Base-by-base conservation (phyloP, 371 early-diverging fungal species). In the Mucor racemosus region DNA sequence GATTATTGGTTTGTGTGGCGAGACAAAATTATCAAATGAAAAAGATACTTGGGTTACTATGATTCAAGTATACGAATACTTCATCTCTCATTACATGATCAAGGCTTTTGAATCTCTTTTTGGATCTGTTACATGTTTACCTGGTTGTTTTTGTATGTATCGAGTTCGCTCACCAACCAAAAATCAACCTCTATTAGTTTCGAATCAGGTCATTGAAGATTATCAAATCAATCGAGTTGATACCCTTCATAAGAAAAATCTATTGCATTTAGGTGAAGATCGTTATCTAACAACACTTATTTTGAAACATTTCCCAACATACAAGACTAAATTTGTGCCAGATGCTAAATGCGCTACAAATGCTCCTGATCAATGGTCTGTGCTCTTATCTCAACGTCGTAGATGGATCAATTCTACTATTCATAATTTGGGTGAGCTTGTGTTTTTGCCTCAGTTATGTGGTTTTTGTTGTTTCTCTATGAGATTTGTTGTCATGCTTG, bases 351-450 rank as follows among this genome's bases (percentile, higher is more conserved):
- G 99, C 77, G 88, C 89, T 64, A 99, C 99, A 17, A 90, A 89
- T 62, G 99, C 97, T 1, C 99, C 99, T 0, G 98, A 97, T 64
- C 87, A 85, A 67, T 99, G 97, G 90, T 81, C 86, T 36, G 93
- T 99, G 3, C 84, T 99, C 50, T 73, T 99, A 21, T 99, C 99
- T 3, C 99, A 99, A 75, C 90, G 99, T 66, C 92, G 99, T 73
- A 87, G 99, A 55, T 99, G 99, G 99, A 99, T 99, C 70, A 99
- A 99, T 76, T 97, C 97, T 8, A 99, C 99, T 0, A 91, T 99
- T 38, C 96, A 96, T 79, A 99, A 99, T 72, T 76, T 98, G 56
- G 92, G 95, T 68, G 98, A 97, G 75, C 84, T 98, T 10, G 86
- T 95, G 44, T 83, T 91, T 46, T 85, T 98, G 26, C 90, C 92